These are phyloP conservation scores for Danielia oregonensis DNA, from an alignment of 805 yeast genomes.

Conservation along the genomic window DNA sequence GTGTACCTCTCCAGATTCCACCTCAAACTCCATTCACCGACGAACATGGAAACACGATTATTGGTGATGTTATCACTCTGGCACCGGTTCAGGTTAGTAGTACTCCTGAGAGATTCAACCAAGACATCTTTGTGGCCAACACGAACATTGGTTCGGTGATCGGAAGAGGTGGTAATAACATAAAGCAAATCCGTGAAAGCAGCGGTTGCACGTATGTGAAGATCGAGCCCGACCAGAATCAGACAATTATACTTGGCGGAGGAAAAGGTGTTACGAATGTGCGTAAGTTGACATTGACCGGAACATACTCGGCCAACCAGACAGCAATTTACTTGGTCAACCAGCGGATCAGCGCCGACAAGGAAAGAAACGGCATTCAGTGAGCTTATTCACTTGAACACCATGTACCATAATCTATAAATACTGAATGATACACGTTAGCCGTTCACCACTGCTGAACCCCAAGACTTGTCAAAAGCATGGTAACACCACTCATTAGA, in stretches of 20 bases:
- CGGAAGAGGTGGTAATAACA: slow-evolving; percentile 82
- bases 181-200: slow-evolving; percentile 69
- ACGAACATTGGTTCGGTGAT: slow-evolving; percentile 79
- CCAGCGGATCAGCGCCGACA: slow-evolving; percentile 67
- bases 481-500: slow-evolving; percentile 73
- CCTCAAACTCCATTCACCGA: slow-evolving; percentile 37
- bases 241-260: slow-evolving; percentile 43
- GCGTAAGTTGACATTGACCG: slow-evolving; percentile 64
- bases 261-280: slow-evolving; percentile 41
- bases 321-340: slow-evolving; percentile 70
- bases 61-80: slow-evolving; percentile 42
- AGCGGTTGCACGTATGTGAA: slow-evolving; percentile 72
- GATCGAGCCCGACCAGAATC: slow-evolving; percentile 59
- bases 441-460: slow-evolving; percentile 22
- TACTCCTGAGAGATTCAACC: slow-evolving; percentile 51
- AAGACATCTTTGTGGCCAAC: slow-evolving; percentile 73
- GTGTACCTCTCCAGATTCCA: slow-evolving; percentile 6
- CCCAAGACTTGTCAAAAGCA: slow-evolving; percentile 68
- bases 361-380: slow-evolving; percentile 39
- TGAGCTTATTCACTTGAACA: background rate
- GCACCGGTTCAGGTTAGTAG: slow-evolving; percentile 33
- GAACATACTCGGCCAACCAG: slow-evolving; percentile 64
- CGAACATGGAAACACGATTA: slow-evolving; percentile 41
- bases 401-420: background rate
- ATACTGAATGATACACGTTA: background rate